Base-by-base conservation (phyloP, 2,329 filamentous ascomycete genomes). In the Helotiales sp. region DNA sequence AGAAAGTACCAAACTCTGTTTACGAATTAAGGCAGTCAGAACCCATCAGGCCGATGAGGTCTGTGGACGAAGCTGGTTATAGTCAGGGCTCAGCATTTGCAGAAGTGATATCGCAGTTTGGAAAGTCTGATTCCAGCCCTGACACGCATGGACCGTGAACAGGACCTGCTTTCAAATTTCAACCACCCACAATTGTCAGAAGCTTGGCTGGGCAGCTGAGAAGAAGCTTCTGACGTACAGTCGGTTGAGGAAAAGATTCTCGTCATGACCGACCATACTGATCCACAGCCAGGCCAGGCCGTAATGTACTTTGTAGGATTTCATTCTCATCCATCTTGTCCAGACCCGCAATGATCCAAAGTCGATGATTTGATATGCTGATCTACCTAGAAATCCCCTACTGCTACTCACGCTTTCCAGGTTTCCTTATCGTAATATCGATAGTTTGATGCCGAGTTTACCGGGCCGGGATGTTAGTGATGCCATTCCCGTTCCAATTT, bases 401-500 rank as follows among this genome's bases (percentile, higher is more conserved):
- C 40, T 20, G 11, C 11, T 13, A 7, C 34, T 13, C 6, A 3
- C 11, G 3, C 6, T 3, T 40, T 13, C 11, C 34, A n/a, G n/a
- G n/a, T 6, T n/a, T 15, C 6, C 49, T 26, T 52, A 52, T 52
- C 49, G 49, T 13, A 52, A 52, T 52, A 30, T 52, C 49, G 26
- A 52, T 52, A 52, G 49, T 52, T 28, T 26, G 24, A 30, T 28
- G 49, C 24, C 49, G 49, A 52, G 49, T 17, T 3, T n/a, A 52
- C 49, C 49, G 26, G 26, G 13, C 49, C 49, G 24, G 49, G 49
- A 45, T 45, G 40, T 20, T 20, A n/a, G 40, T 45, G 40, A 45
- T 45, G 49, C 49, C 26, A 52, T 52, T 52, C 49, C 30, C 49
- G 49, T 52, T 52, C 49, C 26, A 52, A 52, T 52, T 52, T 30